Base-by-base conservation (phyloP, 2,329 filamentous ascomycete species). In the Claviceps maximensis region DNA sequence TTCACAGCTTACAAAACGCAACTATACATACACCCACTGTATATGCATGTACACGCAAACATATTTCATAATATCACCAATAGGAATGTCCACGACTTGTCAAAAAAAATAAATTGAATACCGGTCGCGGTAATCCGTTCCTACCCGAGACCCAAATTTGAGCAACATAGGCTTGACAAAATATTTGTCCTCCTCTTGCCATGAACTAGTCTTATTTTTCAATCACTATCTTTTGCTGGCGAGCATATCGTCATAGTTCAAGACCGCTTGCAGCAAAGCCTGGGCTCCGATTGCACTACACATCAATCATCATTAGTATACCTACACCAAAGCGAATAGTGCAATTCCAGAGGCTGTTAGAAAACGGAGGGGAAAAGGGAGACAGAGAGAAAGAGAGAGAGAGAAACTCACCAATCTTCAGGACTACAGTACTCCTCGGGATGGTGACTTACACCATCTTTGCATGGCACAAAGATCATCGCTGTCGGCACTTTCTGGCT, bases 381-480 rank as follows among this genome's bases (percentile, higher is more conserved):
- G n/a, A n/a, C n/a, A n/a, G n/a, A n/a, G n/a, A n/a, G n/a, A n/a
- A n/a, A n/a, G n/a, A n/a, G n/a, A n/a, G n/a, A n/a, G 31, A 38
- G 47, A 23, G 31, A 33, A 13, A 51, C 60, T 47, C 47, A 60
- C 60, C 64, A 72, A 49, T 70, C 64, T 47, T 68, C 63, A 0
- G 65, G 62, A n/a, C 59, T 65, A 25, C 63, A 67, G 48, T 63
- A 69, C 54, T 67, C 65, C 7, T 65, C 62, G 0, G 69, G 68
- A 17, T 65, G 63, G 49, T 71, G 69, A 55, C 68, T 70, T 5
- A 70, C 59, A 4, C 69, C 69, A 21, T 65, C 59, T 50, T 58
- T 62, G 47, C 65, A 68, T 0, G 65, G 67, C 6, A 67, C 64
- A 49, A 71, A 70, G 36, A 71, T 67, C 69, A 71, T 71, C 21